Percentiles rank a stretch among this genome's conserved stretches.
These are phyloP conservation scores for Arthrobotrys conoides DNA, from an alignment of 2,329 filamentous ascomycete species.

Conservation along the genomic window DNA sequence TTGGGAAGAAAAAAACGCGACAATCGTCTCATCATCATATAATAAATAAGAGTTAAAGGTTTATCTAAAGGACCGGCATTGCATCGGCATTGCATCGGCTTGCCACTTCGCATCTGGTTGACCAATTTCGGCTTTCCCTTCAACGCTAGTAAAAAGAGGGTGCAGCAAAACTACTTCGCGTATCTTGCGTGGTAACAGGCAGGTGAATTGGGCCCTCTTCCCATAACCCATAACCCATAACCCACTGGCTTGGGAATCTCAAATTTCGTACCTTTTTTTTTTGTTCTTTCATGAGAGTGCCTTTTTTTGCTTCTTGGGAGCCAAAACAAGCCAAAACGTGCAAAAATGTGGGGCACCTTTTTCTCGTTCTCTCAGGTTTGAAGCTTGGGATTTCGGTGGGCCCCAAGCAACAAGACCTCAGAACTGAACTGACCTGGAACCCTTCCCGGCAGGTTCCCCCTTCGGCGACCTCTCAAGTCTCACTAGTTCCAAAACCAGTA, in stretches of 20 bases:
- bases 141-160: conserved; percentile 17
- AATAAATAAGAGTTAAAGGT: background rate
- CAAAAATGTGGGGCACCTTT: conserved; percentile 23
- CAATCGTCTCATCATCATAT: conserved; percentile 31
- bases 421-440: too few relatives aligned
- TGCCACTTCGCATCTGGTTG: conserved; percentile 45
- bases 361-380: background rate
- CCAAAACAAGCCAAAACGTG: conserved; percentile 17
- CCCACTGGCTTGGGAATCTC: conserved; percentile 25
- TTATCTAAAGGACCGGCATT: conserved; percentile 24
- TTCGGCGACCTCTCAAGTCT: conserved; percentile 53
- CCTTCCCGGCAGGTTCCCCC: conserved; percentile 24
- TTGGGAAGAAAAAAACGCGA: background rate
- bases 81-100: conserved; percentile 33
- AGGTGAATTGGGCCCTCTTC: conserved; percentile 41
- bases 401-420: conserved; percentile 20
- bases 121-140: conserved; percentile 46
- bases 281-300: background rate
- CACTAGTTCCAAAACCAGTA: conserved; percentile 51
- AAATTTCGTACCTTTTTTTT: conserved; percentile 27
- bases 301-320: conserved; percentile 51
- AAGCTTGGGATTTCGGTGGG: conserved; percentile 21
- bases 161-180: conserved; percentile 34
- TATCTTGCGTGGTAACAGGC: conserved; percentile 48
- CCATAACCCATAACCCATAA: conserved; percentile 32